Evolutionary conservation across 495 filamentous ascomycete genomes (phyloP).

Genomic region (Annulohypoxylon maeteangense): DNA sequence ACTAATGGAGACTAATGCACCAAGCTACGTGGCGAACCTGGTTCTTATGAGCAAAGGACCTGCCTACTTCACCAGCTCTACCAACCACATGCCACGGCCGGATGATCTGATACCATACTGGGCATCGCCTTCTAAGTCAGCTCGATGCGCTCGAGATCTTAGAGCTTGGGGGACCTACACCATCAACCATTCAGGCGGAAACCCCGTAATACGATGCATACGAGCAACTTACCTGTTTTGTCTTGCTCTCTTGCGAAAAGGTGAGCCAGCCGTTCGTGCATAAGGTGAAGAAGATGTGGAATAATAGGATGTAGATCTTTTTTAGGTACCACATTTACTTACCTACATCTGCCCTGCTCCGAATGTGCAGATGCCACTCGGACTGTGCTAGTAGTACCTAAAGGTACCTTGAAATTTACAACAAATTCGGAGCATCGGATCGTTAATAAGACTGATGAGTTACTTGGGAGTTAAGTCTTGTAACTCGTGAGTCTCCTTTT

Average conservation of each 20-base stretch:
- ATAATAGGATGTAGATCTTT: neutral
- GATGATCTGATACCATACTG: slow-evolving; percentile 14
- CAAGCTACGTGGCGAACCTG: slow-evolving; percentile 18
- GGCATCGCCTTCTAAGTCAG: slow-evolving; percentile 2
- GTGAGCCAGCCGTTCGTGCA: neutral
- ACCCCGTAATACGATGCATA: slow-evolving; percentile 5
- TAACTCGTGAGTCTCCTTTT: too few relatives aligned
- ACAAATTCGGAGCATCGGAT: neutral
- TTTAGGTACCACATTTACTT: neutral
- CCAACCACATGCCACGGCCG: slow-evolving; percentile 22
- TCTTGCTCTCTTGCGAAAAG: neutral
- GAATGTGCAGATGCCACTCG: neutral
- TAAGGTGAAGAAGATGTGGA: neutral
- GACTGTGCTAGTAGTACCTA: neutral
- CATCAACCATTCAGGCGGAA: slow-evolving; percentile 17
- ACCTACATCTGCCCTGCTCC: neutral
- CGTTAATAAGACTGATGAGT: too few relatives aligned
- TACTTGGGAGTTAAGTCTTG: too few relatives aligned
- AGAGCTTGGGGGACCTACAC: slow-evolving; percentile 6
- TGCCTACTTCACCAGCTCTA: neutral
- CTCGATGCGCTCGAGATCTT: slow-evolving; percentile 8
- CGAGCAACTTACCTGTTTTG: slow-evolving; percentile 21
- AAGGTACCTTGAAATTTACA: neutral
- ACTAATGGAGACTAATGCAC: slow-evolving; percentile 22
- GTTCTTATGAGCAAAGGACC: slow-evolving; percentile 1